These are phyloP conservation scores for Phialophora verrucosa DNA, from an alignment of 2,329 filamentous ascomycete species.

Conservation along the genomic window DNA sequence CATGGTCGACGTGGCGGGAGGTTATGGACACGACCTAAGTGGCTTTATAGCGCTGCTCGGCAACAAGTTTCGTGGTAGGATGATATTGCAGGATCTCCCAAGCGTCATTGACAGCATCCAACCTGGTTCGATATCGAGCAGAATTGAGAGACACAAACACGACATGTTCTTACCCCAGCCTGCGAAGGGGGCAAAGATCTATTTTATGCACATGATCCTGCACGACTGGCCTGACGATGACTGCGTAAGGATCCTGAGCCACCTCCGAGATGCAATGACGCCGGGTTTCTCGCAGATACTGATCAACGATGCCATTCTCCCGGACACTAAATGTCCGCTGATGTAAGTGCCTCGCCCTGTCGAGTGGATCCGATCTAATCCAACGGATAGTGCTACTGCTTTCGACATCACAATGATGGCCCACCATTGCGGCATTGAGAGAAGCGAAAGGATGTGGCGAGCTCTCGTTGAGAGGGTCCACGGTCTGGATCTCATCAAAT, in stretches of 20 bases:
- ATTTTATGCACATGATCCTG: constrained; percentile 2
- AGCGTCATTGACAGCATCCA: neutral
- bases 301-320: constrained; percentile 6
- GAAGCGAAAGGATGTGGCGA: constrained; percentile 5
- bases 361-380: neutral
- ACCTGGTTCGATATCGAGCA: neutral
- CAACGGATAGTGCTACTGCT: neutral
- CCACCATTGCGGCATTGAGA: constrained; percentile 3
- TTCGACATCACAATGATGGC: constrained; percentile 9
- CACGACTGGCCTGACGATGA: constrained; percentile 14
- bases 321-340: neutral
- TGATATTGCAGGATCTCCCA: constrained; percentile 6
- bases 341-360: neutral
- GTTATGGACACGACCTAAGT: neutral
- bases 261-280: constrained; percentile 3
- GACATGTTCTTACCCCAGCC: neutral
- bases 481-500: neutral
- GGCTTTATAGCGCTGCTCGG: neutral
- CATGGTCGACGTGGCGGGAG: constrained; percentile 8
- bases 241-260: constrained; percentile 5
- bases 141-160: neutral
- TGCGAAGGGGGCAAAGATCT: neutral
- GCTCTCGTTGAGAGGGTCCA: neutral
- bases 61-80: neutral
- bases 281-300: neutral